phyloP scores from a whole-genome alignment of 2,329 filamentous ascomycete genomes.

The Cadophora luteo-olivacea region DNA sequence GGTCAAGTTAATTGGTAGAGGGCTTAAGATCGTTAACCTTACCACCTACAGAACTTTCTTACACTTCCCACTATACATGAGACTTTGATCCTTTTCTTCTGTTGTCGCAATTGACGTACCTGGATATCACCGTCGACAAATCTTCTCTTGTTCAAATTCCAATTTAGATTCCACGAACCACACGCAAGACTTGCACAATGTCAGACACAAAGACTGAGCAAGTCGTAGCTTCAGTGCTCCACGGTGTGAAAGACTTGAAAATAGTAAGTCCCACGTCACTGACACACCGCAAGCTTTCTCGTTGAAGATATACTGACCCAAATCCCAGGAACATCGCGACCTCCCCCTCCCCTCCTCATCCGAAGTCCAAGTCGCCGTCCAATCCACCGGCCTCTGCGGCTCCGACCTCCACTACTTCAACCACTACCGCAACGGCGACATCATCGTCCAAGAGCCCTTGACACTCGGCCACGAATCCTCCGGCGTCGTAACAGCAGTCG shows the following conservation, averaged over 20 bases:
- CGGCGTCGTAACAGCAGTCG: constrained; percentile 80
- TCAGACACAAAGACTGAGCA: constrained; percentile 25
- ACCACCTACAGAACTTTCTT: neutral
- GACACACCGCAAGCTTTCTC: neutral
- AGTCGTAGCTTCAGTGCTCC: constrained; percentile 43
- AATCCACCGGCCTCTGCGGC: constrained; percentile 96
- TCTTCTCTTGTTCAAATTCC: neutral
- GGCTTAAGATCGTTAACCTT: neutral
- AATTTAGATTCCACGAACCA: neutral
- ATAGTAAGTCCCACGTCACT: constrained; percentile 37
- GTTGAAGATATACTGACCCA: constrained; percentile 5
- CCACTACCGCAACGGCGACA: constrained; percentile 91
- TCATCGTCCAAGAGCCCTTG: constrained; percentile 87
- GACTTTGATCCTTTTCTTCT: neutral
- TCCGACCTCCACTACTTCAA: constrained; percentile 98
- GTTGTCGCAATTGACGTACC: neutral
- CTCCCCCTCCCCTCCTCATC: constrained; percentile 37
- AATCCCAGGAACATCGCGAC: constrained; percentile 40
- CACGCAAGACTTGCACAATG: constrained; percentile 20
- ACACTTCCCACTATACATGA: neutral
- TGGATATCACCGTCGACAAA: neutral
- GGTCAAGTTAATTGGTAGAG: neutral
- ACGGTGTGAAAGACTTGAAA: constrained; percentile 44
- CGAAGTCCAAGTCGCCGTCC: constrained; percentile 86
- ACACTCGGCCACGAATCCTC: constrained; percentile 95